Evolutionary conservation across 805 yeast species (phyloP).

Genomic region (Candida awuae): DNA sequence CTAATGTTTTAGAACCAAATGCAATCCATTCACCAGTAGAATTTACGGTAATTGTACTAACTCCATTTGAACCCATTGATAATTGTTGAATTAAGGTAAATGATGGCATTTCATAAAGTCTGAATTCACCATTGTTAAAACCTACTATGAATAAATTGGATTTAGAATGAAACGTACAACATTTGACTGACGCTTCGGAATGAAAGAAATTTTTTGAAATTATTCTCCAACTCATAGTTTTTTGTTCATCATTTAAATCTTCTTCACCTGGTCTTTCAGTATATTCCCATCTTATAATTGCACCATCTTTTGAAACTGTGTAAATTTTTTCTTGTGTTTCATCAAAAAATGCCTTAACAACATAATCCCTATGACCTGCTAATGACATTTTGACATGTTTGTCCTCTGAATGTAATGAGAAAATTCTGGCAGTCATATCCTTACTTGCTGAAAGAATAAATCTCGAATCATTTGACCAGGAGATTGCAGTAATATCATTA

Average conservation of each 20-base stretch:
- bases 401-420: constrained; percentile 64
- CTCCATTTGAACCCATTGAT: constrained; percentile 85
- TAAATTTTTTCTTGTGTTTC: constrained; percentile 83
- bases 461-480: constrained; percentile 89
- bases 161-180: constrained; percentile 74
- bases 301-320: constrained; percentile 92
- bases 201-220: constrained; percentile 68
- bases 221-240: constrained; percentile 70
- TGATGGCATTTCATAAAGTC: constrained; percentile 79
- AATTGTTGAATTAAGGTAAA: constrained; percentile 77
- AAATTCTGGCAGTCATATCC: constrained; percentile 83
- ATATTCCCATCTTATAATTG: constrained; percentile 87
- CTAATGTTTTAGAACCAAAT: constrained; percentile 81
- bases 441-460: constrained; percentile 80
- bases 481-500: constrained; percentile 64
- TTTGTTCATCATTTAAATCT: constrained; percentile 37
- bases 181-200: constrained; percentile 62
- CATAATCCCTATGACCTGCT: constrained; percentile 89
- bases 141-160: constrained; percentile 79
- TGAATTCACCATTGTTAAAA: constrained; percentile 81
- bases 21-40: constrained; percentile 94
- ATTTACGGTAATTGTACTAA: constrained; percentile 75
- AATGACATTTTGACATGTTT: constrained; percentile 74
- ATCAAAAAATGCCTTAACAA: constrained; percentile 79
- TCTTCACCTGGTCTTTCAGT: constrained; percentile 46